Base-by-base conservation (phyloP, 2,329 filamentous ascomycete species). In the Orbilia javanica region DNA sequence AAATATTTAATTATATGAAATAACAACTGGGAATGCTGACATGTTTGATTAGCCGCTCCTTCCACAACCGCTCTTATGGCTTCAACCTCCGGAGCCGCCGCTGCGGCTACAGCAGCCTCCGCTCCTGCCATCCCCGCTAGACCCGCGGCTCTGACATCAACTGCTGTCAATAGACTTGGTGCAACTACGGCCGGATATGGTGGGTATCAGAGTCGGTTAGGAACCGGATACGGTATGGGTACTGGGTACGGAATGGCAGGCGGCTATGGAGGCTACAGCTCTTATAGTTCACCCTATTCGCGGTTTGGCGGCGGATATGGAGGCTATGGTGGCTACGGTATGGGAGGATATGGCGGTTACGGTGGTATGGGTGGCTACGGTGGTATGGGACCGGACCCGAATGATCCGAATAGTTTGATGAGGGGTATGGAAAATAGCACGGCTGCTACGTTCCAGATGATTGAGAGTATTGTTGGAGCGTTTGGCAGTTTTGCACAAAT, bases 401-500 rank as follows among this genome's bases (percentile, higher is more conserved):
- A 96, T 83, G 93, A 97, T 84, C 93, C 93, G 29, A 93, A 96
- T 84, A 97, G 94, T 85, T 86, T 99, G 84, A 97, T 95, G n/a
- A 93, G 96, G 83, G 92, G 93, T 66, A 97, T 98, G 87, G 93
- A 91, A 83, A 94, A 97, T 84, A 96, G 92, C 86, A 99, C 96
- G 0, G 93, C 96, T 82, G 93, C 95, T 10, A 99, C 96, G 0
- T 99, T 99, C 83, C 96, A 98, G 87, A 93, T 99, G 88, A 93
- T 99, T 64, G 96, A 99, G 86, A 96, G 94, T 81, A 92, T 99
- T 73, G 96, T 99, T 13, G 93, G 93, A 25, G 94, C 96, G 1
- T 99, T 99, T 86, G 94, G 94, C 20, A 96, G 96, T 0, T 98
- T 99, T 83, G 93, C 96, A 11, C 96, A 99, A 86, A 99, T 99